These are phyloP conservation scores for Microsporum canis DNA, from an alignment of 2,329 filamentous ascomycete genomes.

Conservation along the genomic window DNA sequence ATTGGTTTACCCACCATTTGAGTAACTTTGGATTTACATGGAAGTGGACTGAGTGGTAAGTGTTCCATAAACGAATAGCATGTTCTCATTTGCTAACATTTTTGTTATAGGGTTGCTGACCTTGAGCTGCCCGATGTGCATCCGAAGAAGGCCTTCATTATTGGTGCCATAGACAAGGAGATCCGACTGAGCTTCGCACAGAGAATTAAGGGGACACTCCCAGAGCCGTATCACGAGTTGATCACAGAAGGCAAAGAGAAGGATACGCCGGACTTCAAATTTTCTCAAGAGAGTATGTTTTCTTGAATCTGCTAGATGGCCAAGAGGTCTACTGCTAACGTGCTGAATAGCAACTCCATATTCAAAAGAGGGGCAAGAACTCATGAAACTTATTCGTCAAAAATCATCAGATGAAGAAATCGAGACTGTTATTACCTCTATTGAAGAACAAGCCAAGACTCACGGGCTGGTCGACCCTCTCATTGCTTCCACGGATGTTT, in stretches of 20 bases:
- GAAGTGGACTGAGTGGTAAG: constrained; percentile 95
- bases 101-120: constrained; percentile 55
- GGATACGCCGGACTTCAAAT: constrained; percentile 95
- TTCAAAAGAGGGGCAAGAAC: constrained; percentile 68
- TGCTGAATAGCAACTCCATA: constrained; percentile 58
- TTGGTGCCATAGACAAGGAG: constrained; percentile 86
- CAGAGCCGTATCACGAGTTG: constrained; percentile 66
- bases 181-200: constrained; percentile 93
- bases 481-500: constrained; percentile 81
- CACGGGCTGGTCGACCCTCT: constrained; percentile 61
- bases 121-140: constrained; percentile 64
- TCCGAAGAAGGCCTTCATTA: constrained; percentile 87
- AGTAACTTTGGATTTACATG: constrained; percentile 99
- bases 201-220: constrained; percentile 86
- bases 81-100: background rate
- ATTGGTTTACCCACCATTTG: constrained; percentile 96
- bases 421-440: constrained; percentile 65
- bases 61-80: constrained; percentile 9
- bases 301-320: background rate
- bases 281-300: constrained; percentile 56
- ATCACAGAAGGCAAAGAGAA: constrained; percentile 84
- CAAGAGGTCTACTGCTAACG: constrained; percentile 10
- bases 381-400: constrained; percentile 66
- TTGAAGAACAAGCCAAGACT: constrained; percentile 65
- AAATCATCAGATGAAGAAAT: constrained; percentile 81